Percentiles rank a stretch among this genome's conserved stretches.
These are phyloP conservation scores for Alectoria sarmentosa DNA, from an alignment of 495 filamentous ascomycete genomes.

Conservation along the genomic window DNA sequence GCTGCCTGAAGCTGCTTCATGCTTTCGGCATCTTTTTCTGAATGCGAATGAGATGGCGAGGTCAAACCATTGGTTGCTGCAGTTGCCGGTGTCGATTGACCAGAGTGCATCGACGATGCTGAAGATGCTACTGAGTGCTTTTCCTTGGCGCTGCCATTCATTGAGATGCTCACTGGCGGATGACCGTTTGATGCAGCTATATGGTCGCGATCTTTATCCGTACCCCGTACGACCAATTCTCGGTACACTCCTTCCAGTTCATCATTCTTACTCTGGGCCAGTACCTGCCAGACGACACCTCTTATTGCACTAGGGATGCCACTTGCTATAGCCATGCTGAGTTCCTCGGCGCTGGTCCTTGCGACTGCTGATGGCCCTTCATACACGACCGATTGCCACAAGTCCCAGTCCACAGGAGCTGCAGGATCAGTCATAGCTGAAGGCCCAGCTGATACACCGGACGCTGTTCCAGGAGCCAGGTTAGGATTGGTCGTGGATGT, in stretches of 20 bases:
- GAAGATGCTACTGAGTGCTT: constrained; percentile 62
- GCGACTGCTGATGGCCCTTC: constrained; percentile 83
- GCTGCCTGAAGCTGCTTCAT: constrained; percentile 58
- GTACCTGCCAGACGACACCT: constrained; percentile 95
- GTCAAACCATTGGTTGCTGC: constrained; percentile 50
- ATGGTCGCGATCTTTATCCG: constrained; percentile 62
- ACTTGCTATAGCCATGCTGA: constrained; percentile 83
- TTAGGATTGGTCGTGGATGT: constrained; percentile 45
- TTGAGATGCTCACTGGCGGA: constrained; percentile 31
- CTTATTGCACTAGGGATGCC: constrained; percentile 93
- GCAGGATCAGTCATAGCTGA: constrained; percentile 56
- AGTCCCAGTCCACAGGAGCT: constrained; percentile 83
- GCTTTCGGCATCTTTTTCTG: constrained; percentile 57
- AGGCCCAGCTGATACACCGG: constrained; percentile 64
- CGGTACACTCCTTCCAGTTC: constrained; percentile 84
- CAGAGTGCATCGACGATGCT: constrained; percentile 76
- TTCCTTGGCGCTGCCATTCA: constrained; percentile 45
- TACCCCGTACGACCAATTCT: constrained; percentile 73
- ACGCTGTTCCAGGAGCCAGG: constrained; percentile 75
- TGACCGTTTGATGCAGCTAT: constrained; percentile 34
- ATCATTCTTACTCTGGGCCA: constrained; percentile 87
- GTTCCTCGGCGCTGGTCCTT: constrained; percentile 73
- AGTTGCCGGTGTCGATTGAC: constrained; percentile 58
- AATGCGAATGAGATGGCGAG: constrained; percentile 48
- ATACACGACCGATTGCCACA: constrained; percentile 95